Evolutionary conservation across 2,329 filamentous ascomycete species (phyloP).

Genomic region (Periconia digitata): DNA sequence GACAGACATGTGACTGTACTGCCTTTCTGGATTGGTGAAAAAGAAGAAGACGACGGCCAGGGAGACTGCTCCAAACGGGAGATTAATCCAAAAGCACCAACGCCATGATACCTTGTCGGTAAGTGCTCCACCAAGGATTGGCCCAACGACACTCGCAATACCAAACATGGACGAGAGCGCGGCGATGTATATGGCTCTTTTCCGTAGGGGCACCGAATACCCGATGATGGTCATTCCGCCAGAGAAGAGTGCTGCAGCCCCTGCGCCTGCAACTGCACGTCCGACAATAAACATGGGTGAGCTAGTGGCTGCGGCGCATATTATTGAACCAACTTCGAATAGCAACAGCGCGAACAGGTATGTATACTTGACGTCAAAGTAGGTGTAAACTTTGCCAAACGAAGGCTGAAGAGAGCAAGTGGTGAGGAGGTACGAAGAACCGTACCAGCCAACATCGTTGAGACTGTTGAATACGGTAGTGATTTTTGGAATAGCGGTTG

Average conservation of each 20-base stretch:
- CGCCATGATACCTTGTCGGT: constrained; percentile 45
- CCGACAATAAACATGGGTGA: constrained; percentile 59
- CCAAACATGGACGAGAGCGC: constrained; percentile 42
- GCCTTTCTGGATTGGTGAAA: constrained; percentile 30
- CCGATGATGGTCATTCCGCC: constrained; percentile 55
- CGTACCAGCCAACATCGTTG: constrained; percentile 48
- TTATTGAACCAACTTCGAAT: constrained; percentile 54
- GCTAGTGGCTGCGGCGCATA: constrained; percentile 55
- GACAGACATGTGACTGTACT: constrained; percentile 29
- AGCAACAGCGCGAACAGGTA: constrained; percentile 54
- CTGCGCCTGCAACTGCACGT: constrained; percentile 57
- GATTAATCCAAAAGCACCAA: constrained; percentile 45
- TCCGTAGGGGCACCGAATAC: constrained; percentile 45
- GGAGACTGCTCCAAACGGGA: constrained; percentile 48
- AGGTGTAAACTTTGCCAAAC: constrained; percentile 61
- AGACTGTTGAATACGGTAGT: constrained; percentile 46
- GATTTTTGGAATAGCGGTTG: constrained; percentile 45
- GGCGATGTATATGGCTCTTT: constrained; percentile 47
- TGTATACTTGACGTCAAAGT: constrained; percentile 56
- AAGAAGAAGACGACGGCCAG: constrained; percentile 34
- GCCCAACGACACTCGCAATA: constrained; percentile 44
- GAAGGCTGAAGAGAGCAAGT: constrained; percentile 48
- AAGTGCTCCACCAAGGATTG: constrained; percentile 46
- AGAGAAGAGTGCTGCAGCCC: constrained; percentile 55
- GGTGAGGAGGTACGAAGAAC: constrained; percentile 49